Evolutionary conservation across 2,329 filamentous ascomycete species (phyloP), one percentile per base, ranked within the genome.

Genomic region (Bretziella fagacearum): DNA sequence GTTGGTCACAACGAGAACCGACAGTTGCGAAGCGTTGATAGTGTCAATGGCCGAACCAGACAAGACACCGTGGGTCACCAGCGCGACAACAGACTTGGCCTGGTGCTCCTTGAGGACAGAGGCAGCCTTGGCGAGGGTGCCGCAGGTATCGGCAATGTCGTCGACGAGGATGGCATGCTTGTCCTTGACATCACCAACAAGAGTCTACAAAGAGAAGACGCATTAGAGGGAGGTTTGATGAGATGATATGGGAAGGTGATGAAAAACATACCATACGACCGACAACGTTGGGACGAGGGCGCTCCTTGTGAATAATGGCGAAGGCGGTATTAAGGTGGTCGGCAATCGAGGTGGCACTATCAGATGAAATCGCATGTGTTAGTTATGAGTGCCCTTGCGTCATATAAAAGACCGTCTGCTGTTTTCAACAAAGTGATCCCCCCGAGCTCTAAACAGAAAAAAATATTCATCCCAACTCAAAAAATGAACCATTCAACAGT

Each of bases 111-210:
- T 84, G 45, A 96, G 75, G 0, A 87, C 89, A 49, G 84, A 79
- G 13, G 89, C 91, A 2, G 87, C 91, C 67, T 96, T 96, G 61
- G 67, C 68, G 26, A 73, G 68, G 35, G 52, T 53, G 18, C 86
- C 86, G 62, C 87, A 95, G 3, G 89, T 95, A 60, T 96, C 89
- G 26, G 87, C 87, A 85, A 96, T 95, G 61, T 96, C 89, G 61
- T 96, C 89, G 8, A 98, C 89, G 42, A 98, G 78, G 58, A 98
- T 95, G 51, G 89, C 89, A 25, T 89, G 79, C 67, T 91, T 91
- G 65, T 84, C 83, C 54, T 78, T 74, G 40, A 96, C 91, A 54
- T 93, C 86, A 54, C 91, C 91, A 44, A 96, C 89, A n/a, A 98
- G 79, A 1, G 51, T 50, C 50, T 52, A 27, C 11, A 17, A 20